Evolutionary conservation across 805 yeast genomes (phyloP).

Genomic region (Suhomyces vadensis): DNA sequence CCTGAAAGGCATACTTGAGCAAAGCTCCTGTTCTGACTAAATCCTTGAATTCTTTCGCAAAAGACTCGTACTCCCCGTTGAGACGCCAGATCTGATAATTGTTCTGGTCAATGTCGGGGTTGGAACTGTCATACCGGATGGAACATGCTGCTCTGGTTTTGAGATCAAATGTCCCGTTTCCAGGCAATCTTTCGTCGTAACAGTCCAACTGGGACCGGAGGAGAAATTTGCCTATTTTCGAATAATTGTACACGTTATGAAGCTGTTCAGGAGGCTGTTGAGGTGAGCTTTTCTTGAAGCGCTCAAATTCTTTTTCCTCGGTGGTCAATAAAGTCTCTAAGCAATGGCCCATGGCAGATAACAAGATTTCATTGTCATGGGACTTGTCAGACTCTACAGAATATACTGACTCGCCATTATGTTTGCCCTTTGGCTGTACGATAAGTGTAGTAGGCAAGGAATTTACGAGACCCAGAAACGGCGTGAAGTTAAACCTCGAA

Average conservation of each 20-base stretch:
- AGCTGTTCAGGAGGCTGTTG: constrained; percentile 10
- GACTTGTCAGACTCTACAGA: constrained; percentile 75
- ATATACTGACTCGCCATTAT: constrained; percentile 37
- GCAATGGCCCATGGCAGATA: constrained; percentile 75
- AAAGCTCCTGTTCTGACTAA: constrained; percentile 69
- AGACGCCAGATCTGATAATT: constrained; percentile 67
- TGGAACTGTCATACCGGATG: constrained; percentile 72
- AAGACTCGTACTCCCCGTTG: constrained; percentile 73
- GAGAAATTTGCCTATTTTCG: constrained; percentile 64
- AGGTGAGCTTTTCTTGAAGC: constrained; percentile 23
- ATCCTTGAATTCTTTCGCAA: constrained; percentile 76
- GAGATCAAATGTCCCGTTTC: constrained; percentile 87
- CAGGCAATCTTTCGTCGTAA: constrained; percentile 72
- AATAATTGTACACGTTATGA: constrained; percentile 63
- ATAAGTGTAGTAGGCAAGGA: constrained; percentile 53
- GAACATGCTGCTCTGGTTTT: constrained; percentile 91
- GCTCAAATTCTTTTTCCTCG: constrained; percentile 51
- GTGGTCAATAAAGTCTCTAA: constrained; percentile 76
- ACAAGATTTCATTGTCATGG: constrained; percentile 62
- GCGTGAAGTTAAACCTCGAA: constrained; percentile 27
- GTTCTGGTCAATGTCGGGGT: constrained; percentile 54
- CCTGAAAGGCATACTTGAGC: constrained; percentile 86
- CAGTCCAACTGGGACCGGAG: constrained; percentile 94
- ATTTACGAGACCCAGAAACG: constrained; percentile 10
- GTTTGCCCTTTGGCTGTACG: constrained; percentile 47